Base-by-base conservation (phyloP, 75 land plant genomes). In the Cunninghamia lanceolata region DNA sequence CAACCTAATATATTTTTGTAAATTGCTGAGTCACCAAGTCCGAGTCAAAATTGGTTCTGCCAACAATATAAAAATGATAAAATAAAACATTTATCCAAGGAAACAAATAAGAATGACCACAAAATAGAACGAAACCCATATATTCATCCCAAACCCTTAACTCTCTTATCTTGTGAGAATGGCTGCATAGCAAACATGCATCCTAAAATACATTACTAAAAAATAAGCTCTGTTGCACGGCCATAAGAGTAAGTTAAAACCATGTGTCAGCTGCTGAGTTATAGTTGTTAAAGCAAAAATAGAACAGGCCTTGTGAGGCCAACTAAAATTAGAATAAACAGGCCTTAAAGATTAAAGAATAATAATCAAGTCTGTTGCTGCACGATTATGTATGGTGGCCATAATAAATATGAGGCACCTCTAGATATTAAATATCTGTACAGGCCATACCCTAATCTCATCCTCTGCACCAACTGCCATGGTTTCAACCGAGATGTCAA, bases 401-500 rank as follows among this genome's bases (percentile, higher is more conserved):
- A 70, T 70, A 83, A 46, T 82, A 45, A 9, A 32, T 45, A 40
- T 25, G 45, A 45, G 32, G 53, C 83, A 46, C 28, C 9, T 83
- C 84, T 83, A 83, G 45, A 83, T 50, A 87, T 90, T 89, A 84
- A 97, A 97, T 21, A 97, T 89, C 77, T 96, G 99, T 16, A 88
- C 94, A 17, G 96, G 99, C 94, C 91, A 94, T 81, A 82, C 85
- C 10, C 89, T 91, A 38, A 88, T 90, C 53, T 84, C 75, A 59
- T 95, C 96, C 81, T 87, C 89, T 21, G 45, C 59, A 35, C 88
- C 86, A 42, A 92, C 79, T 47, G 88, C 94, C 59, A 85, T 82
- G 13, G 85, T 86, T 88, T 98, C 99, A 82, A 98, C n/a, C 0
- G 99, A 98, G 40, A 98, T 94, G 82, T 98, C 99, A 73, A 96